A percentile compares a stretch with the other conserved stretches of the same genome.
phyloP scores from a whole-genome alignment of 2,329 filamentous ascomycete genomes.

The Penicillium sp. region DNA sequence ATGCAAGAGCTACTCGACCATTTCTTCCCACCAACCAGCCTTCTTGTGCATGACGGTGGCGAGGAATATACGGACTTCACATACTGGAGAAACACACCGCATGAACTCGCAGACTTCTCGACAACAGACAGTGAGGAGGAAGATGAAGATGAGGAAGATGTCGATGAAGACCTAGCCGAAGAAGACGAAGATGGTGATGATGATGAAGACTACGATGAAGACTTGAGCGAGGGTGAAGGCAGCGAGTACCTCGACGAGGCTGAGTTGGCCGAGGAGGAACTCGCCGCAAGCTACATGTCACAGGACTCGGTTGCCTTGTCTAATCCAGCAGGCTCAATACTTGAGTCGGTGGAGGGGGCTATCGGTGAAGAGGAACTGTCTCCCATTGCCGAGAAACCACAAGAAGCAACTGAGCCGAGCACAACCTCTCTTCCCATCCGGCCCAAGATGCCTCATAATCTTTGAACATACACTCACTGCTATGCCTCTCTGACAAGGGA shows the following conservation, averaged over 20 bases:
- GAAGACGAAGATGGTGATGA: constrained; percentile 52
- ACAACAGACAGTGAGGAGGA: constrained; percentile 69
- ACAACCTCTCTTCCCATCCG: constrained; percentile 24
- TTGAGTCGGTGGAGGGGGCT: constrained; percentile 38
- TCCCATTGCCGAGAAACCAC: constrained; percentile 5
- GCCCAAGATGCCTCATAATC: constrained; percentile 16
- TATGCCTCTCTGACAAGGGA: constrained; percentile 3
- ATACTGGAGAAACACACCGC: constrained; percentile 85
- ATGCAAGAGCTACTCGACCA: constrained; percentile 98
- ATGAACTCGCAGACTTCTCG: constrained; percentile 85
- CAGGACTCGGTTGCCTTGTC: constrained; percentile 48
- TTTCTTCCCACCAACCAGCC: constrained; percentile 90
- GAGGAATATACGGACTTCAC: constrained; percentile 97
- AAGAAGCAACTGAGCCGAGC: constrained; percentile 3
- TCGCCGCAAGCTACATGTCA: constrained; percentile 39
- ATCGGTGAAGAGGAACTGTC: constrained; percentile 27
- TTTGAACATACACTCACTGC: constrained; percentile 14
- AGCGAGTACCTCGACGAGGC: constrained; percentile 50
- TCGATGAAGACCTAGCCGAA: constrained; percentile 40
- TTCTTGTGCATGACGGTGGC: constrained; percentile 82
- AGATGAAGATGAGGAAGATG: constrained; percentile 55
- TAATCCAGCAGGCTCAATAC: constrained; percentile 46
- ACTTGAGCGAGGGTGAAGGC: constrained; percentile 53
- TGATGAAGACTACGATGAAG: constrained; percentile 47
- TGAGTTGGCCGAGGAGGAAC: constrained; percentile 46